Evolutionary conservation across 768 basidiomycete species (phyloP), one percentile per base, ranked within the genome.

Genomic region (Termitomyces sp.): DNA sequence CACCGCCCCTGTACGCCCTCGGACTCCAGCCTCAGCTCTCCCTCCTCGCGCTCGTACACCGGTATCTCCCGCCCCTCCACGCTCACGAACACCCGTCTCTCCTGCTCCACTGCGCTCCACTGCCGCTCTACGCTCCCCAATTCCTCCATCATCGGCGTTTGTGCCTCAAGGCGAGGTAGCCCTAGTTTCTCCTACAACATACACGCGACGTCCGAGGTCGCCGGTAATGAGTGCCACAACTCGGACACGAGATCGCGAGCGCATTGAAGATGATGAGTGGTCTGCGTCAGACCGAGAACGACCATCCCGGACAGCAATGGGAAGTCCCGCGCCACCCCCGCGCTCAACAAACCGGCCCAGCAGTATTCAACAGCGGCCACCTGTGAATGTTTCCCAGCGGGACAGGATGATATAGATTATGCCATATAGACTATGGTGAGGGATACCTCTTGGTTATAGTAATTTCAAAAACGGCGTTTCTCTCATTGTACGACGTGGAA

Each of bases 291-390:
- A 46, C 28, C 52, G 68, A 60, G 63, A 70, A 13, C 51, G 72
- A 42, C 69, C 73, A 1, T 68, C 70, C 24, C 65, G 75, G 51
- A 65, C 70, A 7, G 59, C 67, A 33, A 65, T 70, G 51, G 70
- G 68, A 16, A 77, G 78, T 63, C 80, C 80, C n/a, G 81, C 79
- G 1, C 84, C 81, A 0, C 81, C 85, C 3, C 87, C 88, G 18
- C 78, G 88, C 51, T 89, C 88, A 55, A 74, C 74, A 22, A 83
- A 87, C 69, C 75, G 88, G 10, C 88, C 89, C 2, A 79, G 81
- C 13, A 88, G 85, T 65, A 66, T 74, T 15, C 75, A 73, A 60
- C 77, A 80, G 22, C 75, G 80, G 20, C 77, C 81, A 4, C 81
- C 77, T 4, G 74, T 81, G 2, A 81, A 79, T 22, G 70, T 83